A percentile compares a stretch with the other conserved stretches of the same genome.
Conservation (phyloP, 805 yeast species). For the Wickerhamomyces queroliae region DNA sequence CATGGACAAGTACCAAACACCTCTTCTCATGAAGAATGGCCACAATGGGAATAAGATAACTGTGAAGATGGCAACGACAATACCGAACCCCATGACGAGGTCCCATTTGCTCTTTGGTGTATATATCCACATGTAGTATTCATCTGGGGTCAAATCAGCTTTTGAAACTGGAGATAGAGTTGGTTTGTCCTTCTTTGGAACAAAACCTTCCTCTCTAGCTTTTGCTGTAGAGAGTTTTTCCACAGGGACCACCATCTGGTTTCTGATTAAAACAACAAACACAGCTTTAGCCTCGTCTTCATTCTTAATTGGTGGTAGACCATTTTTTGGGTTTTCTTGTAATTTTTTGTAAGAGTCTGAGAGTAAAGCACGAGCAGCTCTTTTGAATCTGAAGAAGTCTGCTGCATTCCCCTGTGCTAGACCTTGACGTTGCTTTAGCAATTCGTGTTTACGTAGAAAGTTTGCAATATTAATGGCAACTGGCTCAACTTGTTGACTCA, state of each 20-base stretch:
- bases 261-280: slow-evolving; percentile 63
- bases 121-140: slow-evolving; percentile 82
- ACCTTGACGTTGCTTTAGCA: slow-evolving; percentile 81
- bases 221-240: slow-evolving; percentile 65
- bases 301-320: slow-evolving; percentile 43
- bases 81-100: slow-evolving; percentile 29
- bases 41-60: slow-evolving; percentile 86
- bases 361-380: slow-evolving; percentile 73
- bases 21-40: slow-evolving; percentile 85
- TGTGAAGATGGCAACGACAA: slow-evolving; percentile 58
- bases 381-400: slow-evolving; percentile 83
- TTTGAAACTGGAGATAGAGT: slow-evolving; percentile 47
- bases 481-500: slow-evolving; percentile 32
- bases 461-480: slow-evolving; percentile 65
- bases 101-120: slow-evolving; percentile 54
- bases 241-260: slow-evolving; percentile 72
- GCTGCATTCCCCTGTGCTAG: slow-evolving; percentile 61
- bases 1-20: slow-evolving; percentile 88
- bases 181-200: slow-evolving; percentile 61
- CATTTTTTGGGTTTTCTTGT: slow-evolving; percentile 39
- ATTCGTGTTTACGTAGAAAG: slow-evolving; percentile 56
- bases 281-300: slow-evolving; percentile 54
- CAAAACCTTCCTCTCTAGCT: slow-evolving; percentile 54
- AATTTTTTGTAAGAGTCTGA: slow-evolving; percentile 62
- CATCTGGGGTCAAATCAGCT: slow-evolving; percentile 57